Conservation (phyloP, 176 grass and related monocot species). For the Pontederia crassipes region DNA sequence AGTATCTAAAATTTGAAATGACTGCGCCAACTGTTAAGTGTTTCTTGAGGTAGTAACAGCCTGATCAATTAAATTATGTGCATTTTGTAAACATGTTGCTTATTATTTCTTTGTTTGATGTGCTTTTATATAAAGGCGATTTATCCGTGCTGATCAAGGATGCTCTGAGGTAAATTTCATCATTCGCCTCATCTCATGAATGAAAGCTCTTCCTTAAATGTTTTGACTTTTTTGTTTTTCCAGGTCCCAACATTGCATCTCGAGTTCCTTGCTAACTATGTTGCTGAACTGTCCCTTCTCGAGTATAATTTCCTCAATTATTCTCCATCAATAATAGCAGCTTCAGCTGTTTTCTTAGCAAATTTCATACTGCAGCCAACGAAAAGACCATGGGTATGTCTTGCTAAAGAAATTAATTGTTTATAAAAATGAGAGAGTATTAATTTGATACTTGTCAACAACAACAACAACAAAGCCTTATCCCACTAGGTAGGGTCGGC, state of each 20-base stretch:
- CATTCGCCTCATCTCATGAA: background rate
- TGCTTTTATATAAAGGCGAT: constrained; percentile 46
- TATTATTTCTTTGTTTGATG: background rate
- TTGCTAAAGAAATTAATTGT: too few species aligned
- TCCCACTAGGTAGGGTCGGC: too few species aligned
- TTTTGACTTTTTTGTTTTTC: constrained; percentile 13
- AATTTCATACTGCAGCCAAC: constrained; percentile 80
- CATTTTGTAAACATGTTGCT: background rate
- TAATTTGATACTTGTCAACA: background rate
- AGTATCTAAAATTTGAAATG: constrained; percentile 93
- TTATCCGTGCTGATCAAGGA: constrained; percentile 74
- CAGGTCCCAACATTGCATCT: constrained; percentile 72
- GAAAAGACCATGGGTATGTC: constrained; percentile 71
- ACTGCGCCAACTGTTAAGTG: constrained; percentile 80
- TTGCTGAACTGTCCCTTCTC: constrained; percentile 74
- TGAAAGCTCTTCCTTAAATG: background rate
- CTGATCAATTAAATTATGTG: background rate
- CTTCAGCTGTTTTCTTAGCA: constrained; percentile 68
- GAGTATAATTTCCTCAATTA: constrained; percentile 79
- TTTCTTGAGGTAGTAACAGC: constrained; percentile 56
- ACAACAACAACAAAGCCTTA: too few species aligned
- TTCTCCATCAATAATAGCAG: constrained; percentile 68
- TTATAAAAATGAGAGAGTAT: too few species aligned
- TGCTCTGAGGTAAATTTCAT: constrained; percentile 50
- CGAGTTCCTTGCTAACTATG: constrained; percentile 79